A percentile compares a stretch with the other conserved stretches of the same genome.
phyloP scores from a whole-genome alignment of 2,329 filamentous ascomycete genomes.

The Canariomyces notabilis region DNA sequence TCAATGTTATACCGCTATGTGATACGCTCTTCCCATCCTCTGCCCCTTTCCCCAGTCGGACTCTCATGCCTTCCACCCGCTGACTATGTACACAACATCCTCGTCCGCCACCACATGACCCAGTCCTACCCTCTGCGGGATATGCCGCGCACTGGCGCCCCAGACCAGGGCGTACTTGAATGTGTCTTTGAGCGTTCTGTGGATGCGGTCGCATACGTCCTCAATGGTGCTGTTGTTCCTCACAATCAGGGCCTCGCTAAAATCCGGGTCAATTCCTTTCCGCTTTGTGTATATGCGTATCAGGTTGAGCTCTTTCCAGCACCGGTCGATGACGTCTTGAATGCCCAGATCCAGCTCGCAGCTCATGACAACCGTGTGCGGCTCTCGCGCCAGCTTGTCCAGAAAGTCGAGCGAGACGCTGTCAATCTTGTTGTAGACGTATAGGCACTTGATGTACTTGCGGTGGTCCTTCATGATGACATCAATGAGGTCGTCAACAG shows the following conservation, averaged over 20 bases:
- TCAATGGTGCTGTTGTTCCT: slow-evolving; percentile 83
- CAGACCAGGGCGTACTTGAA: slow-evolving; percentile 99
- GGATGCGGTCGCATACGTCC: slow-evolving; percentile 94
- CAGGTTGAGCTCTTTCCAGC: slow-evolving; percentile 87
- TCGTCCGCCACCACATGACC: slow-evolving; percentile 70
- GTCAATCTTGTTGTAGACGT: slow-evolving; percentile 99
- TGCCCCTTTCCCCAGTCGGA: too few relatives aligned
- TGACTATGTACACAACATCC: slow-evolving; percentile 64
- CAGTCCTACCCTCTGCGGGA: slow-evolving; percentile 88
- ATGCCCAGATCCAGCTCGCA: slow-evolving; percentile 95
- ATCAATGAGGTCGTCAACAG: slow-evolving; percentile 97
- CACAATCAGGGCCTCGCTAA: slow-evolving; percentile 88
- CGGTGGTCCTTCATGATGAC: slow-evolving; percentile 99
- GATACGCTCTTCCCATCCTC: slow-evolving; percentile 17
- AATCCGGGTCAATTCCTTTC: slow-evolving; percentile 85
- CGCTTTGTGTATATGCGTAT: slow-evolving; percentile 96
- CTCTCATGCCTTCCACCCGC: slow-evolving; percentile 54
- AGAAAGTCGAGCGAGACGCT: slow-evolving; percentile 89
- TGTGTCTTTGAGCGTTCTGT: slow-evolving; percentile 90
- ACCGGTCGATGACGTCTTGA: slow-evolving; percentile 86
- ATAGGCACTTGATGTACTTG: slow-evolving; percentile 92
- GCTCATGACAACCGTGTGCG: slow-evolving; percentile 92
- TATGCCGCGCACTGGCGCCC: slow-evolving; percentile 91
- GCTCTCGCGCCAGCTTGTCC: slow-evolving; percentile 85
- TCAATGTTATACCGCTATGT: too few relatives aligned